Evolutionary conservation across 352 stramenopile species (phyloP).

Genomic region (Globisporangium spinosum): DNA sequence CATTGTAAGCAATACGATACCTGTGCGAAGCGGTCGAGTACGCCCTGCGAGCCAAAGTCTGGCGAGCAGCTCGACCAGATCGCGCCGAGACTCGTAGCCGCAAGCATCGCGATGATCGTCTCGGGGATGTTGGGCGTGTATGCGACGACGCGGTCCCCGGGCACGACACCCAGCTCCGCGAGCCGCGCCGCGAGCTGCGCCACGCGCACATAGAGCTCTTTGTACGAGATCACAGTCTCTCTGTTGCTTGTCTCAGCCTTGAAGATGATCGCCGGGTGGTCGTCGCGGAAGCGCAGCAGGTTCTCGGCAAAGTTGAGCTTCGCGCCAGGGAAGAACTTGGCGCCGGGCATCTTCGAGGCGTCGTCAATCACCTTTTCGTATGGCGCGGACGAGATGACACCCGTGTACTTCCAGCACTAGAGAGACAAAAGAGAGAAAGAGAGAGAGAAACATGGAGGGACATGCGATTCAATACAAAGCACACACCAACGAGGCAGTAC

Average conservation of each 20-base stretch:
- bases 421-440: not conserved
- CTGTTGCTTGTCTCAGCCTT: conserved; percentile 65
- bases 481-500: not conserved
- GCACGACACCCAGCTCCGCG: conserved; percentile 38
- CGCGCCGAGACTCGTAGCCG: conserved; percentile 60
- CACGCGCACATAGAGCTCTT: conserved; percentile 60
- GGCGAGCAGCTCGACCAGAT: conserved; percentile 83
- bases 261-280: conserved; percentile 70
- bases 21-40: conserved; percentile 81
- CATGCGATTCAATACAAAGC: not conserved
- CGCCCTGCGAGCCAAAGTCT: conserved; percentile 81
- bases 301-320: conserved; percentile 78
- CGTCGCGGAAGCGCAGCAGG: conserved; percentile 66
- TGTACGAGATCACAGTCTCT: conserved; percentile 54
- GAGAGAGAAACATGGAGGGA: not conserved
- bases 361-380: conserved; percentile 57
- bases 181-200: conserved; percentile 41
- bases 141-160: conserved; percentile 59
- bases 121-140: conserved; percentile 73
- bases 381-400: conserved; percentile 50
- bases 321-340: conserved; percentile 70
- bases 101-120: conserved; percentile 71
- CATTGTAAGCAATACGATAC: conserved; percentile 9
- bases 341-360: conserved; percentile 58
- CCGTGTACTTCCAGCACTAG: conserved; percentile 73